These are phyloP conservation scores for Aspergillus felis DNA, from an alignment of 2,329 filamentous ascomycete genomes.

Conservation along the genomic window DNA sequence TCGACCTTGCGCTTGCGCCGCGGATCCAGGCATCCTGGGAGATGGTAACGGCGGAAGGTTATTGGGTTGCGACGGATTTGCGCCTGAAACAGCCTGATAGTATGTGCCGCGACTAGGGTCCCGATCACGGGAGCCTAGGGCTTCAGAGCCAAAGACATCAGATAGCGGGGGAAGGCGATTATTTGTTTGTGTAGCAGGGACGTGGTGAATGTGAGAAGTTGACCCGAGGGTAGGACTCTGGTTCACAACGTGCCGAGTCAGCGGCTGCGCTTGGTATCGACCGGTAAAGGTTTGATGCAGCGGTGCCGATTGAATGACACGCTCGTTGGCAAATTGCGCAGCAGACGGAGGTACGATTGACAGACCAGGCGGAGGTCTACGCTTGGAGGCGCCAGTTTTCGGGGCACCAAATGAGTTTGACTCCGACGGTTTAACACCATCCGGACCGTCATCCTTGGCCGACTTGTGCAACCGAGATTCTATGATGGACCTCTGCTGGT, in stretches of 20 bases:
- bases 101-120: constrained; percentile 31
- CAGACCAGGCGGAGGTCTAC: constrained; percentile 73
- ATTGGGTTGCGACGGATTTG: constrained; percentile 60
- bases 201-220: constrained; percentile 85
- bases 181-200: constrained; percentile 80
- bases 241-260: constrained; percentile 74
- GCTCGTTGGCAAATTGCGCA: constrained; percentile 85
- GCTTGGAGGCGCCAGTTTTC: constrained; percentile 42
- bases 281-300: constrained; percentile 94
- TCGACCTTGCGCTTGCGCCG: constrained; percentile 55
- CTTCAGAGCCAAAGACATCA: constrained; percentile 83
- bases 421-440: constrained; percentile 54
- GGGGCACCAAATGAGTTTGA: constrained; percentile 37
- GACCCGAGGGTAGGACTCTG: constrained; percentile 78
- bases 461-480: constrained; percentile 87
- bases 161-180: constrained; percentile 91
- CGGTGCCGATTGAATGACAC: constrained; percentile 94
- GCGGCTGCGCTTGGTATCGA: constrained; percentile 70
- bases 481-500: constrained; percentile 93
- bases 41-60: constrained; percentile 69
- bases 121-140: constrained; percentile 50
- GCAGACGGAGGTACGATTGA: constrained; percentile 94
- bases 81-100: constrained; percentile 58
- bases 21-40: constrained; percentile 62
- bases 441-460: constrained; percentile 69